Percentiles rank a stretch among this genome's conserved stretches.
Conservation (phyloP, 2,329 filamentous ascomycete species). For the Hyphodiscus sp. region DNA sequence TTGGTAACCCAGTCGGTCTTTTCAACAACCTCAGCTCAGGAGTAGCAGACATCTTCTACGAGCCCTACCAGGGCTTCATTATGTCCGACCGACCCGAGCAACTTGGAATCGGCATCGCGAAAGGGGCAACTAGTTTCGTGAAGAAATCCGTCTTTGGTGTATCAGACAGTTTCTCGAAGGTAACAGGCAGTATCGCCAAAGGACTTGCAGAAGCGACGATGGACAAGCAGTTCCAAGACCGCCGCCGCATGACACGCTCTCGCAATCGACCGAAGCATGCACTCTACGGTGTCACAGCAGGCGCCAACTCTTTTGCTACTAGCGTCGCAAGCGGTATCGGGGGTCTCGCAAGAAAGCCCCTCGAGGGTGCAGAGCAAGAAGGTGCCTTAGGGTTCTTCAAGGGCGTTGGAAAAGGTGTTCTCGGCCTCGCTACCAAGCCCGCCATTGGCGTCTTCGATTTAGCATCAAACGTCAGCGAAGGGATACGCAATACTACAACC, state of each 20-base stretch:
- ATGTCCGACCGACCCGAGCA: conserved; percentile 95
- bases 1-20: conserved; percentile 92
- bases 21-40: conserved; percentile 99
- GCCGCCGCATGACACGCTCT: conserved; percentile 85
- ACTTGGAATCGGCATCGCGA: conserved; percentile 89
- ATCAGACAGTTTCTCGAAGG: conserved; percentile 94
- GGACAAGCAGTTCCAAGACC: conserved; percentile 98
- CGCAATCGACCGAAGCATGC: conserved; percentile 96
- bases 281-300: conserved; percentile 89
- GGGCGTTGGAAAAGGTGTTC: conserved; percentile 88
- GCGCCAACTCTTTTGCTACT: conserved; percentile 89
- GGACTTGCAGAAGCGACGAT: conserved; percentile 90
- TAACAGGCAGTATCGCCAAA: conserved; percentile 95
- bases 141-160: conserved; percentile 99
- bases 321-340: conserved; percentile 92
- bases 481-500: conserved; percentile 96
- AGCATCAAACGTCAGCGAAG: conserved; percentile 93
- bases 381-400: conserved; percentile 94
- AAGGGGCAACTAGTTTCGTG: conserved; percentile 92
- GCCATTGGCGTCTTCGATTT: conserved; percentile 95
- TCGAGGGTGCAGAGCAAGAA: conserved; percentile 94
- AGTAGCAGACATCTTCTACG: conserved; percentile 97
- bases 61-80: conserved; percentile 95
- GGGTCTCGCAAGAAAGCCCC: conserved; percentile 83
- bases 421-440: conserved; percentile 94